Evolutionary conservation across 1,284 basidiomycete genomes (phyloP), one percentile per base, ranked within the genome.

Genomic region (Irpex sp.): DNA sequence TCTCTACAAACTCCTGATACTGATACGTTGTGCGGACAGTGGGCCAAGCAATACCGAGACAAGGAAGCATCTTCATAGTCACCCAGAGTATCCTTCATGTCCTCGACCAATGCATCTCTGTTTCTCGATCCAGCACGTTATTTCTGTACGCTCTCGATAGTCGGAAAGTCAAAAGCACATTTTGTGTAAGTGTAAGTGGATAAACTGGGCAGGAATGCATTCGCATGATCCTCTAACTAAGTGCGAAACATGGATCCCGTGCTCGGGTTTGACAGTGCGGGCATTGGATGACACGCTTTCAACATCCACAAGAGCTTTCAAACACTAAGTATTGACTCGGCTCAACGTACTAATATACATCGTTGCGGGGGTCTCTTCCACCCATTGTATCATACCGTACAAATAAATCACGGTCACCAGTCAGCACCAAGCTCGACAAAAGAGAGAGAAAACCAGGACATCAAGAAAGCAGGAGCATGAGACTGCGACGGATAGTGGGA

Each of bases 31-130:
- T 60, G 15, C 5, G 40, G 8, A 8, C 47, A 77, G 76, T 77
- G 75, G 75, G 68, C 76, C 26, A 75, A 75, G 63, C 74, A 76
- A 59, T 75, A 75, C 56, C 63, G 62, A 54, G 71, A 72, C 13
- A 52, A 52, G 5, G 49, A 52, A 52, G 17, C 49, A 4, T 26
- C 49, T 19, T 52, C 49, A 52, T 52, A 9, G 21, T 52, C 11
- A 26, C 9, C n/a, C 3, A 52, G 49, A 5, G 11, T 17, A 52
- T 19, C n/a, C 11, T 47, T 52, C 38, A 15, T 44, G 15, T 8
- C 38, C 15, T 44, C 40, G 40, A 15, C 15, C 15, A 44, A 44
- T 44, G 4, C 40, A 44, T 3, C 49, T 52, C n/a, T 52, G 49
- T 17, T 19, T 26, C n/a, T 26, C 49, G 21, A 52, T 19, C 17